phyloP scores from a whole-genome alignment of 2,329 filamentous ascomycete species.

The Mollisiaceae sp. region DNA sequence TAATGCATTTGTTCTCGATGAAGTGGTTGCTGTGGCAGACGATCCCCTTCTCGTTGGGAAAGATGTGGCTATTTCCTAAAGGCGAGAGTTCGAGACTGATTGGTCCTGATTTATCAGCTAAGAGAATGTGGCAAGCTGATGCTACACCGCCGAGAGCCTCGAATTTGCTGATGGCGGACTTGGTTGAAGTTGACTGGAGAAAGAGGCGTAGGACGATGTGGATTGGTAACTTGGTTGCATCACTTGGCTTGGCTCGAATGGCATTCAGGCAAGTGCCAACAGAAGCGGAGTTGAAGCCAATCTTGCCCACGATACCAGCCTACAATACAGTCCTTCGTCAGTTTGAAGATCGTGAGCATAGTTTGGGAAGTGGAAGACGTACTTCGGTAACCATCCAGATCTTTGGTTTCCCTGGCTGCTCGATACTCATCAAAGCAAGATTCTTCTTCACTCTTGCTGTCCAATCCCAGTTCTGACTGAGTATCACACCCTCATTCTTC shows the following conservation, averaged over 20 bases:
- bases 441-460: conserved; percentile 27
- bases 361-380: conserved; percentile 2
- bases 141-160: conserved; percentile 57
- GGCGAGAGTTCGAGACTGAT: conserved; percentile 54
- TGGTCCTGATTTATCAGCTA: conserved; percentile 49
- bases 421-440: conserved; percentile 29
- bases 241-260: conserved; percentile 55
- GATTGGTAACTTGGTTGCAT: conserved; percentile 53
- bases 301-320: conserved; percentile 47
- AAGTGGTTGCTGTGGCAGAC: conserved; percentile 44
- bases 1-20: conserved; percentile 39
- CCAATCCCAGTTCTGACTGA: conserved; percentile 40
- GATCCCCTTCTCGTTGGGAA: conserved; percentile 27
- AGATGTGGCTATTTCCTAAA: conserved; percentile 37
- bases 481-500: conserved; percentile 36
- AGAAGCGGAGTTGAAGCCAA: conserved; percentile 59
- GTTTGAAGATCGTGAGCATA: not conserved
- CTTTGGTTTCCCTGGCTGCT: conserved; percentile 23
- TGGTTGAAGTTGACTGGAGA: conserved; percentile 52
- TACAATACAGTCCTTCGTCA: conserved; percentile 18
- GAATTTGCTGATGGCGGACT: conserved; percentile 51
- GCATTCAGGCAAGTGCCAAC: conserved; percentile 63
- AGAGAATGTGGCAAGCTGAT: conserved; percentile 56
- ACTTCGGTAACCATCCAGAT: conserved; percentile 40
- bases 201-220: conserved; percentile 60